Evolutionary conservation across 345 rosid genomes (phyloP), one percentile per base, ranked within the genome.

Genomic region (Acer yangbiense): DNA sequence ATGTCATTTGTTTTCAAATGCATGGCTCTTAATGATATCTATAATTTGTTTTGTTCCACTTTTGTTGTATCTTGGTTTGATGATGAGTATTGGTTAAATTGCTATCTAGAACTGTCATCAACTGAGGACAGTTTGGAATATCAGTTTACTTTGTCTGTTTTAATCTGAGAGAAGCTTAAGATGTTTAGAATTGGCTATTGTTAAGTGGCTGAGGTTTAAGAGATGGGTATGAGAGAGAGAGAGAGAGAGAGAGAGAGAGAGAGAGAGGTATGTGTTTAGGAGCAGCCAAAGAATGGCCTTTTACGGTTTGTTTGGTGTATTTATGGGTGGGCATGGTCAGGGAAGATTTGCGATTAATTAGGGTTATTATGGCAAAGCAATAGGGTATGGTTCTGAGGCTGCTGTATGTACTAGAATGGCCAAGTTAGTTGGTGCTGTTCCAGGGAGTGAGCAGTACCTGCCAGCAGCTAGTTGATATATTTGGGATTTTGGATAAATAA

Each of bases 181-280:
- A 72, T 14, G 13, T 39, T n/a, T 7, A 57, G 2, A 57, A 57
- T 27, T n/a, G 64, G n/a, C n/a, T 52, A 16, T 20, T 27, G 13
- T 57, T 54, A 10, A 39, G 43, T 27, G 39, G 48, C 48, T 72
- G 65, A 41, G 65, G 32, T 57, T 72, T 72, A 57, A 58, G 54
- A 57, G 66, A 46, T 7, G 21, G 29, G 20, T 10, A 23, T 43
- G n/a, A n/a, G n/a, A n/a, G n/a, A n/a, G 46, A 43, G 8, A 43
- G 8, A 43, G 8, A 43, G 2, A 43, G 39, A 32, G 35, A 32
- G 35, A 32, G 39, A 32, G 39, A 32, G 39, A 43, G 46, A 43
- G 46, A 43, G 46, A 43, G 1, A 1, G 10, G 10, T 43, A 43
- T 1, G 9, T 73, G 55, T 21, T 12, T 61, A 20, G 76, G 6